Conservation (phyloP, 2,329 filamentous ascomycete species). For the Verticillium zaregamsianum region DNA sequence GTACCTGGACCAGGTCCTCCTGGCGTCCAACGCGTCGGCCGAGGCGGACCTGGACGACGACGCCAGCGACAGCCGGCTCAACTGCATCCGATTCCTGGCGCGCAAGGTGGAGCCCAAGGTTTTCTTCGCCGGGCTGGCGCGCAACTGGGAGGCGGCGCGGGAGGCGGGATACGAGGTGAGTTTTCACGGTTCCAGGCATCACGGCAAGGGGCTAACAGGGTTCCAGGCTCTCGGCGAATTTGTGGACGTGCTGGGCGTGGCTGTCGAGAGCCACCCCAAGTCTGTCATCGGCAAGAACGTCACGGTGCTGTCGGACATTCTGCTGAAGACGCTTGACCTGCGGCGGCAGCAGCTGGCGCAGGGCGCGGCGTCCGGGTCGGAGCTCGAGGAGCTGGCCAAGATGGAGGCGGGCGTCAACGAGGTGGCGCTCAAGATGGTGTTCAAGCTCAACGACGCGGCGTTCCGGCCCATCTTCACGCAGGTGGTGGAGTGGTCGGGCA, state of each 20-base stretch:
- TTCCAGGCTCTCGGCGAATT: conserved; percentile 62
- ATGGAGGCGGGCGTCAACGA: conserved; percentile 62
- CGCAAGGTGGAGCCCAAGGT: conserved; percentile 72
- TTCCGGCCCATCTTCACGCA: conserved; percentile 89
- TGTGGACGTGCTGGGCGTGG: conserved; percentile 63
- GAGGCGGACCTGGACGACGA: conserved; percentile 55
- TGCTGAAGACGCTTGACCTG: conserved; percentile 60
- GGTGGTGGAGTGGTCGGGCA: conserved; percentile 75
- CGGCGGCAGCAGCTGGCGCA: conserved; percentile 51
- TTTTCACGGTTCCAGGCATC: background rate
- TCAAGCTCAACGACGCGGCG: conserved; percentile 90
- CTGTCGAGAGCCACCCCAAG: conserved; percentile 77
- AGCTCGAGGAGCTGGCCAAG: conserved; percentile 44
- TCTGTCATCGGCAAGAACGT: conserved; percentile 73
- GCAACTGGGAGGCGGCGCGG: conserved; percentile 66
- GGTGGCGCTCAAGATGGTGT: conserved; percentile 81
- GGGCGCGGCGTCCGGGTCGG: conserved; percentile 36
- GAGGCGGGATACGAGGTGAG: conserved; percentile 59
- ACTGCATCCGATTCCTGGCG: conserved; percentile 71
- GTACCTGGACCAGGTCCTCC: conserved; percentile 68
- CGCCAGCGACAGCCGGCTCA: conserved; percentile 59
- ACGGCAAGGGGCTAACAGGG: background rate
- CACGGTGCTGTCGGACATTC: conserved; percentile 60
- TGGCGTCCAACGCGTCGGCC: conserved; percentile 69
- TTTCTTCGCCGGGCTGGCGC: conserved; percentile 68